Evolutionary conservation across 1,284 basidiomycete species (phyloP).

Genomic region (Xerocomus tenax): DNA sequence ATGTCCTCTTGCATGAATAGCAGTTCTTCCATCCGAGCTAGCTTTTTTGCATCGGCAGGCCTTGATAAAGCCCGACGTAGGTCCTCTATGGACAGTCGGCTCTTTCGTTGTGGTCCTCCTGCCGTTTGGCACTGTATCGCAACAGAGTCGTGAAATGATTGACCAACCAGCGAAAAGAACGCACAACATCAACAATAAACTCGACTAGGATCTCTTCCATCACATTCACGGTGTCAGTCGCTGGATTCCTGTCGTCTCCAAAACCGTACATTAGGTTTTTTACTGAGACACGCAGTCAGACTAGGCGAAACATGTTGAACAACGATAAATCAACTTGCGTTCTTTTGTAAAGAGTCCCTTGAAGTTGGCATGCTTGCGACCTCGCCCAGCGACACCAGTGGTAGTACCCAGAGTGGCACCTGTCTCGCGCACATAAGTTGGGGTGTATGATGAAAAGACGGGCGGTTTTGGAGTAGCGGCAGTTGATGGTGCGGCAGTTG

Average conservation of each 20-base stretch:
- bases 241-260: conserved; percentile 82
- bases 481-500: conserved; percentile 17
- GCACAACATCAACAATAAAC: conserved; percentile 81
- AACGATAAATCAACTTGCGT: conserved; percentile 40
- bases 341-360: conserved; percentile 73
- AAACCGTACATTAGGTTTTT: conserved; percentile 91
- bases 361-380: conserved; percentile 54
- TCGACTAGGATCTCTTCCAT: conserved; percentile 93
- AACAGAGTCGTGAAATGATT: conserved; percentile 5
- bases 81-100: conserved; percentile 73
- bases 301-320: not conserved
- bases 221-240: conserved; percentile 78
- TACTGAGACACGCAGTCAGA: conserved; percentile 41
- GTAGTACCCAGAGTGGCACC: conserved; percentile 29
- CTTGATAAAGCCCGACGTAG: conserved; percentile 66
- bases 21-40: conserved; percentile 81
- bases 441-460: conserved; percentile 47
- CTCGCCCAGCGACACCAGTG: conserved; percentile 37
- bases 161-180: conserved; percentile 29
- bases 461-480: conserved; percentile 21
- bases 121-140: conserved; percentile 59
- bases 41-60: conserved; percentile 76
- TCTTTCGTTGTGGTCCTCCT: conserved; percentile 56
- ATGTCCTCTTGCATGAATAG: conserved; percentile 89
- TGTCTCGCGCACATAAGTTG: conserved; percentile 49